Percentiles rank a stretch among this genome's conserved stretches.
phyloP scores from a whole-genome alignment of 495 filamentous ascomycete species.

The Neurospora sp. region DNA sequence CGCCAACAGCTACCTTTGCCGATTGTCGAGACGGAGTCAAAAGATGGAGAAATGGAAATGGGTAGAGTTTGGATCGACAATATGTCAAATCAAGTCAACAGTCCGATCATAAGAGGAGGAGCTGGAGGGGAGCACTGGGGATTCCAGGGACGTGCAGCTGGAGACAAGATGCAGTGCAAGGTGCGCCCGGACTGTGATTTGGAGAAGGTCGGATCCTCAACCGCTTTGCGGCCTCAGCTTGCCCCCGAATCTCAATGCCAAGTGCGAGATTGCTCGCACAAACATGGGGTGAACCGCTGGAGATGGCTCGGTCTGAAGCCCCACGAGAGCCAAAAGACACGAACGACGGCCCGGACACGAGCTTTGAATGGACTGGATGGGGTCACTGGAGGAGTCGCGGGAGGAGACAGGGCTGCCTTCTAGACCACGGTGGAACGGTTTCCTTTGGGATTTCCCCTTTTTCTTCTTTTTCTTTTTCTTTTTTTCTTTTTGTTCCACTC shows the following conservation, averaged over 20 bases:
- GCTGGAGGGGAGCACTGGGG: background rate
- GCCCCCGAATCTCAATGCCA: background rate
- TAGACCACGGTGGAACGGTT: background rate
- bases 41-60: background rate
- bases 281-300: background rate
- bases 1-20: background rate
- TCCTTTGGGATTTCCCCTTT: background rate
- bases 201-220: background rate
- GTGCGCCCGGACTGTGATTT: background rate
- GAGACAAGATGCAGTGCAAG: background rate
- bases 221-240: background rate
- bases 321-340: background rate
- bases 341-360: background rate
- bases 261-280: background rate
- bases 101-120: background rate
- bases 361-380: background rate
- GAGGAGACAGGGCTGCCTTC: background rate
- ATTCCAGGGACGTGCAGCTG: background rate
- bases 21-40: background rate
- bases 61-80: background rate
- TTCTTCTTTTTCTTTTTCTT: background rate
- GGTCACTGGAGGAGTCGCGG: background rate
- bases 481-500: background rate
- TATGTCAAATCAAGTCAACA: background rate
- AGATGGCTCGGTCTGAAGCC: background rate